Evolutionary conservation across 331 rosid species (phyloP), one percentile per base, ranked within the genome.

Genomic region (Telfairia occidentalis): DNA sequence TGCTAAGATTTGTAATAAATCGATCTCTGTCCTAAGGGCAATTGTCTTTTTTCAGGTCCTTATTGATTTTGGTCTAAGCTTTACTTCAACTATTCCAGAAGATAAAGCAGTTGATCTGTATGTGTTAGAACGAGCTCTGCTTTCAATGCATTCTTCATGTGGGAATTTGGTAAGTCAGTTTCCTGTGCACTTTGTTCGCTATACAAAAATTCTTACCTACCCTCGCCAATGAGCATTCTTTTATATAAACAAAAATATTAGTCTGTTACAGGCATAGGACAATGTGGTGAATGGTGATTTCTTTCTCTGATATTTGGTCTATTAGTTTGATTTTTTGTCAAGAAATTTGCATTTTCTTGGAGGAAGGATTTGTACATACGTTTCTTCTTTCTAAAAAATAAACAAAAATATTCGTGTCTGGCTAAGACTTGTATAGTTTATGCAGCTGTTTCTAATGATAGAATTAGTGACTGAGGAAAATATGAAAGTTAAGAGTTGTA

Each of bases 71-170:
- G 98, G 97, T 63, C 74, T 94, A 85, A 92, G 97, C 87, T 92
- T 84, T 78, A 92, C 93, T 73, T 92, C 98, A 76, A 87, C 97
- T 50, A 90, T 94, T 67, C 91, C 96, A 0, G 98, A 94, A 83
- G 98, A 94, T 71, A 94, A 94, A 83, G 98, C 96, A 40, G 96
- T 94, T 35, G 98, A 94, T 87, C 84, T 91, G 76, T 94, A 91
- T 83, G 98, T 94, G 24, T 74, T 94, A 61, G 98, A 94, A 79
- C 85, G 97, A 84, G 96, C 98, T 57, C 82, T 94, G 84, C 78
- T 94, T 45, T 91, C 98, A 5, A 88, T 94, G 98, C 98, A 94
- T 83, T 94, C 98, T 77, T 91, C 92, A 21, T 88, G 96, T 81
- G 98, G 97, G 55, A 86, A 88, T 80, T 91, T 91, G 91, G 98